phyloP scores from a whole-genome alignment of 345 rosid species.

The Heritiera littoralis region DNA sequence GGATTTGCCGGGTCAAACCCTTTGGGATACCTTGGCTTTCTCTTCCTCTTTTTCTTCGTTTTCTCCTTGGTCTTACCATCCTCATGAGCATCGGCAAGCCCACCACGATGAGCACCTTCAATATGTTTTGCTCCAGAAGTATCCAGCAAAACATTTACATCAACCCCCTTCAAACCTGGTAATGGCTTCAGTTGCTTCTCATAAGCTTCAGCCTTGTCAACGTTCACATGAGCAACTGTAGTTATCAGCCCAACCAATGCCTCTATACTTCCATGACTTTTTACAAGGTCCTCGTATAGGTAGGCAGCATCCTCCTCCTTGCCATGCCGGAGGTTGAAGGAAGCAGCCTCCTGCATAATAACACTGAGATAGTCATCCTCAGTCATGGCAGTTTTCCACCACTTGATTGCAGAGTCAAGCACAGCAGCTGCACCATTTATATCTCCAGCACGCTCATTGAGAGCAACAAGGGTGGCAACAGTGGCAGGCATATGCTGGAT shows the following conservation, averaged over 20 bases:
- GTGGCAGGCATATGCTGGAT: constrained; percentile 93
- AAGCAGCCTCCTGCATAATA: constrained; percentile 91
- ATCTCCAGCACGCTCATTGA: constrained; percentile 93
- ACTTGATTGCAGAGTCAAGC: constrained; percentile 76
- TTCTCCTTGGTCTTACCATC: constrained; percentile 76
- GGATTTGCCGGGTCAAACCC: constrained; percentile 98
- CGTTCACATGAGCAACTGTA: constrained; percentile 73
- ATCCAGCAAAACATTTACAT: constrained; percentile 77
- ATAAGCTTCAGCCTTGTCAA: constrained; percentile 85
- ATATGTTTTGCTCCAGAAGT: constrained; percentile 85
- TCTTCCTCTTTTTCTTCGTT: constrained; percentile 91
- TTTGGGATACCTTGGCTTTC: constrained; percentile 96
- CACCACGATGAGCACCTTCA: constrained; percentile 47
- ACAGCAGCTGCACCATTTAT: constrained; percentile 71
- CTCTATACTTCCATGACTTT: constrained; percentile 61
- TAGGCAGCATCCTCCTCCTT: constrained; percentile 73
- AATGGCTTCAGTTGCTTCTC: constrained; percentile 79
- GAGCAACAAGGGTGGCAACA: constrained; percentile 85
- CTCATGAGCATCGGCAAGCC: constrained; percentile 40
- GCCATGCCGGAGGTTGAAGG: constrained; percentile 90
- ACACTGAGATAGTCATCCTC: constrained; percentile 66
- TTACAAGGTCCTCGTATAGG: constrained; percentile 84
- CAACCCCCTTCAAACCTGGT: constrained; percentile 67
- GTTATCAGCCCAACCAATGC: constrained; percentile 87
- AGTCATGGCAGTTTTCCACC: constrained; percentile 92